These are phyloP conservation scores for Platismatia glauca DNA, from an alignment of 495 filamentous ascomycete genomes.

Conservation along the genomic window DNA sequence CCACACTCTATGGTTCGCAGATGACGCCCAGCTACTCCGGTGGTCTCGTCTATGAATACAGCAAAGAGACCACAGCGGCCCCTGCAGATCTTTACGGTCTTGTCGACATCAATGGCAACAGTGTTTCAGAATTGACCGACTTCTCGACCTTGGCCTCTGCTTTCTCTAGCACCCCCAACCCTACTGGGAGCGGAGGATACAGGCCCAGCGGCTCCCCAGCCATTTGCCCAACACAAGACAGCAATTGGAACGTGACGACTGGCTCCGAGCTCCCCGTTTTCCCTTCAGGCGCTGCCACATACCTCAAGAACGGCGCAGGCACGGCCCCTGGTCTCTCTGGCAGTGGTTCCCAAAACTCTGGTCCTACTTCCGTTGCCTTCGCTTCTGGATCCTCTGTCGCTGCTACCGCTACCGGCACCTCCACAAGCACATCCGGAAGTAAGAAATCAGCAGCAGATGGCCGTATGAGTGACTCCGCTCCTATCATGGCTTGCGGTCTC, in stretches of 20 bases:
- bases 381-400: conserved; percentile 55
- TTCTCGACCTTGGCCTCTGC: conserved; percentile 60
- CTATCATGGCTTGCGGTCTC: conserved; percentile 43
- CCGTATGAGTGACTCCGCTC: conserved; percentile 38
- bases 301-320: conserved; percentile 66
- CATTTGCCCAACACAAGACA: conserved; percentile 59
- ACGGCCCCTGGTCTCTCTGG: conserved; percentile 62
- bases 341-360: conserved; percentile 61
- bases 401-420: conserved; percentile 30
- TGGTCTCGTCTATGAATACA: conserved; percentile 93
- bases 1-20: conserved; percentile 65
- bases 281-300: conserved; percentile 56
- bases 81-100: conserved; percentile 54
- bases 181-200: conserved; percentile 68
- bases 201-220: conserved; percentile 54
- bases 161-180: conserved; percentile 52
- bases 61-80: conserved; percentile 55
- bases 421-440: conserved; percentile 22
- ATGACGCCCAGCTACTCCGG: conserved; percentile 95
- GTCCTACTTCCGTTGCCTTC: conserved; percentile 49
- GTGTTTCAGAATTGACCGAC: conserved; percentile 49
- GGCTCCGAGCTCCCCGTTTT: conserved; percentile 61
- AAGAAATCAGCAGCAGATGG: conserved; percentile 36
- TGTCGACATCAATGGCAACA: conserved; percentile 52
- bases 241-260: conserved; percentile 63